phyloP scores from a whole-genome alignment of 2,329 filamentous ascomycete genomes.

The Bimuria novae-zelandiae region DNA sequence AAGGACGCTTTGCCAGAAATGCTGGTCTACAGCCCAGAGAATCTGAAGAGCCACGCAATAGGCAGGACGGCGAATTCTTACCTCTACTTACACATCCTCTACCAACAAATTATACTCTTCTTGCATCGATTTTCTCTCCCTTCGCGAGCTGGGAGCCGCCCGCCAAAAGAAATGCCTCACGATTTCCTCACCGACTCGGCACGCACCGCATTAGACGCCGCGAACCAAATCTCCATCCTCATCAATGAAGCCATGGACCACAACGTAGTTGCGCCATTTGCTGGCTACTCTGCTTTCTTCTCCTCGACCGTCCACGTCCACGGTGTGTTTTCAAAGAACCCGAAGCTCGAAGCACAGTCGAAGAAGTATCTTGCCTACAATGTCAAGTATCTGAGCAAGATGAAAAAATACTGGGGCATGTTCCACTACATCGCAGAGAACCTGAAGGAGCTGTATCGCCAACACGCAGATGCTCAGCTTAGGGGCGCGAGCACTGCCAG shows the following conservation, averaged over 20 bases:
- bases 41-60: slow-evolving; percentile 80
- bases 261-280: slow-evolving; percentile 85
- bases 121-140: slow-evolving; percentile 86
- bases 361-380: slow-evolving; percentile 87
- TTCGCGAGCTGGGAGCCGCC: slow-evolving; percentile 64
- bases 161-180: slow-evolving; percentile 72
- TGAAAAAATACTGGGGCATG: slow-evolving; percentile 99
- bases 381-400: slow-evolving; percentile 86
- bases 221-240: slow-evolving; percentile 82
- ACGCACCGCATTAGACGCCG: slow-evolving; percentile 77
- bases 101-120: slow-evolving; percentile 88
- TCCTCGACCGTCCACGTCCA: slow-evolving; percentile 94
- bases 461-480: slow-evolving; percentile 79
- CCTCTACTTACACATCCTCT: slow-evolving; percentile 85
- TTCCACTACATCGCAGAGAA: slow-evolving; percentile 97
- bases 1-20: slow-evolving; percentile 69
- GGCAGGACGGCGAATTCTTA: slow-evolving; percentile 90
- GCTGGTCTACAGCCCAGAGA: slow-evolving; percentile 78
- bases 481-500: slow-evolving; percentile 59
- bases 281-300: slow-evolving; percentile 91
- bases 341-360: slow-evolving; percentile 72
- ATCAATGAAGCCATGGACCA: slow-evolving; percentile 80
- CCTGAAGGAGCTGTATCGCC: slow-evolving; percentile 83
- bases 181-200: slow-evolving; percentile 77
- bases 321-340: slow-evolving; percentile 85